Evolutionary conservation across 2,329 filamentous ascomycete genomes (phyloP).

Genomic region (Hypoxylon sp.): DNA sequence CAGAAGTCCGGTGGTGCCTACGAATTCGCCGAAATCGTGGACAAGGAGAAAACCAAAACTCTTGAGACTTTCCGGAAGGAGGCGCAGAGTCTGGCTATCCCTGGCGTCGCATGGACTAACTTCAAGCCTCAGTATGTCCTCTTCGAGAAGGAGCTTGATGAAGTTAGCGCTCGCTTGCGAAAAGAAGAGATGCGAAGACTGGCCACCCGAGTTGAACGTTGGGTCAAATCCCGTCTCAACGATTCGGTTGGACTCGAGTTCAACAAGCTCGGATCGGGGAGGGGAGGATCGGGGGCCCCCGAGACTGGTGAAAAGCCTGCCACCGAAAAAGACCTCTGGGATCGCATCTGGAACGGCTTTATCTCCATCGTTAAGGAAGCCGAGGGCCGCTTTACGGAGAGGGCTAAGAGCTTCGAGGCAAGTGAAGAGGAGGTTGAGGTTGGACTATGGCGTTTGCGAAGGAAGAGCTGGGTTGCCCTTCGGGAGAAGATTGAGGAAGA

Average conservation of each 20-base stretch:
- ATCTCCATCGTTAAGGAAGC: conserved; percentile 86
- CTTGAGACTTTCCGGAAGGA: conserved; percentile 82
- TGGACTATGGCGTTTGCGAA: conserved; percentile 90
- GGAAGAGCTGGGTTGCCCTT: conserved; percentile 95
- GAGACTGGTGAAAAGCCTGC: conserved; percentile 81
- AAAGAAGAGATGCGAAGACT: conserved; percentile 97
- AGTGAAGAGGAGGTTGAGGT: conserved; percentile 92
- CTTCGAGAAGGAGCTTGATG: conserved; percentile 91
- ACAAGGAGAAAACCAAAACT: conserved; percentile 82
- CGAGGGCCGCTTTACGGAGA: conserved; percentile 86
- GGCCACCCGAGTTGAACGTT: conserved; percentile 91
- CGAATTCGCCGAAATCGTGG: conserved; percentile 96
- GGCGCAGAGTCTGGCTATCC: conserved; percentile 80
- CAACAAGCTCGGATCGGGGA: conserved; percentile 92
- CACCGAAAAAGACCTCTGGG: conserved; percentile 91
- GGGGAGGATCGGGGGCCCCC: conserved; percentile 84
- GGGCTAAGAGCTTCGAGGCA: conserved; percentile 94
- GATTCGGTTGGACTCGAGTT: conserved; percentile 95
- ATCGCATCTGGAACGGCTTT: conserved; percentile 93
- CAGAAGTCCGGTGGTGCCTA: conserved; percentile 93
- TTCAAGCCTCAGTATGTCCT: conserved; percentile 84
- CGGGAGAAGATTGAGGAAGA: conserved; percentile 95
- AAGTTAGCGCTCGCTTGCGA: conserved; percentile 85
- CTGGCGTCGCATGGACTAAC: conserved; percentile 88
- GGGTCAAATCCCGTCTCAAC: conserved; percentile 88